Evolutionary conservation across 139 green algal species (phyloP).

Genomic region (Dunaliella sp.): DNA sequence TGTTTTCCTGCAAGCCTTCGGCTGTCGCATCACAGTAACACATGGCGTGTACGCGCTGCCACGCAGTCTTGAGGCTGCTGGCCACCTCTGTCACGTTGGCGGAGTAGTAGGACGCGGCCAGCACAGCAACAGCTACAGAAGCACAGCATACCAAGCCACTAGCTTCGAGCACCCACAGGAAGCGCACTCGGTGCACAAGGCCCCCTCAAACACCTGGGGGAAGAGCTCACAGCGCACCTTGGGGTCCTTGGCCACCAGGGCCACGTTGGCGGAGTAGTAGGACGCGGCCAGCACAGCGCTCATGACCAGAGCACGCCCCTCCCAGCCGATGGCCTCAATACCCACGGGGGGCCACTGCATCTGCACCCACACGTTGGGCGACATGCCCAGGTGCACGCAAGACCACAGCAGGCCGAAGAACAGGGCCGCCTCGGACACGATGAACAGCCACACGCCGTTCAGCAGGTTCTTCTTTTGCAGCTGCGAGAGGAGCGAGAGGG

Average conservation of each 20-base stretch:
- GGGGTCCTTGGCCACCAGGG: slow-evolving; percentile 49
- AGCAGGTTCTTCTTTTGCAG: slow-evolving; percentile 43
- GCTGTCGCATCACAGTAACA: too few relatives aligned
- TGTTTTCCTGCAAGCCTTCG: too few relatives aligned
- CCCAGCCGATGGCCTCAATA: slow-evolving; percentile 51
- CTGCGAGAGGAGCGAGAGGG: slow-evolving; percentile 4
- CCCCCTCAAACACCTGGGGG: too few relatives aligned
- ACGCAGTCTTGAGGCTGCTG: slow-evolving; percentile 48
- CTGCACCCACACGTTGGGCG: slow-evolving; percentile 27
- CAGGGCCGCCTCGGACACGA: slow-evolving; percentile 41
- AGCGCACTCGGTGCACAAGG: too few relatives aligned
- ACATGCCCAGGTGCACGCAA: slow-evolving; percentile 43
- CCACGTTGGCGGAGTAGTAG: slow-evolving; percentile 55
- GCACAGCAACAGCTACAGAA: too few relatives aligned
- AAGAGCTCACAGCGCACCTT: slow-evolving; percentile 45
- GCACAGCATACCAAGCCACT: too few relatives aligned
- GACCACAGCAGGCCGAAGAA: slow-evolving; percentile 51
- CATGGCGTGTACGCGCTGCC: too few relatives aligned
- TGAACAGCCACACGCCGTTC: slow-evolving; percentile 46
- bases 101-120: slow-evolving; percentile 49
- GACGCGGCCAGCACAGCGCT: slow-evolving; percentile 43
- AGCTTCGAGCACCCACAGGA: too few relatives aligned
- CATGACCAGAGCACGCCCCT: slow-evolving; percentile 52
- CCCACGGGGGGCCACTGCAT: slow-evolving; percentile 52
- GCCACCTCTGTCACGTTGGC: slow-evolving; percentile 52